Evolutionary conservation across 2,329 filamentous ascomycete genomes (phyloP).

Genomic region (Daldinia eschscholtzii): DNA sequence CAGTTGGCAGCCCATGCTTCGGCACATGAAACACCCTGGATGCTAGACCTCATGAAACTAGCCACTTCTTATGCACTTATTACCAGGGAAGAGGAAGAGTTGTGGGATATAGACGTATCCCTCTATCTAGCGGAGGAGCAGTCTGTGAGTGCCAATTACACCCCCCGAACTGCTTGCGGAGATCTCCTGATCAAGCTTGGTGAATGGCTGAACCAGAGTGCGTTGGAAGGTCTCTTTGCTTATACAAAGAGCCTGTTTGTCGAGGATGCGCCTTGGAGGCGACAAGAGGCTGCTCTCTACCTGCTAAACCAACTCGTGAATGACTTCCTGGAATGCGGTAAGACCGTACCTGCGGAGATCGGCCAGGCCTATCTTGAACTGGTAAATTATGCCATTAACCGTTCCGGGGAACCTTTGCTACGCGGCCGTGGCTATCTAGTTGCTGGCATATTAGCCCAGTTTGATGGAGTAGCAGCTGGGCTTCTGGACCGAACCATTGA

Average conservation of each 20-base stretch:
- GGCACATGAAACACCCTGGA: conserved; percentile 79
- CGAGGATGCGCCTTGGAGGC: conserved; percentile 67
- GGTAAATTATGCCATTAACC: conserved; percentile 80
- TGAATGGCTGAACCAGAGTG: conserved; percentile 84
- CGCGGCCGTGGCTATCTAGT: conserved; percentile 89
- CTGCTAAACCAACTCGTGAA: conserved; percentile 86
- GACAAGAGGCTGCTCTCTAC: conserved; percentile 84
- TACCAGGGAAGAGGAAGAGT: conserved; percentile 88
- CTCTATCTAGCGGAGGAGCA: conserved; percentile 96
- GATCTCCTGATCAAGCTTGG: conserved; percentile 93
- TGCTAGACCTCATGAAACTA: conserved; percentile 88
- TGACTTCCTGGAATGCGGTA: conserved; percentile 84
- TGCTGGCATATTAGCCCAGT: conserved; percentile 81
- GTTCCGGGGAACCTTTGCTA: conserved; percentile 78
- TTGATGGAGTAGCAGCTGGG: conserved; percentile 71
- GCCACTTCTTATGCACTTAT: conserved; percentile 89
- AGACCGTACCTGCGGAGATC: conserved; percentile 76
- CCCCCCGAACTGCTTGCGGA: conserved; percentile 89
- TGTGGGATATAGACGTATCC: conserved; percentile 98
- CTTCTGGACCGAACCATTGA: conserved; percentile 81
- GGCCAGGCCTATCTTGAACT: conserved; percentile 83
- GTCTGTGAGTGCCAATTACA: conserved; percentile 95
- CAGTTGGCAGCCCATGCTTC: conserved; percentile 74
- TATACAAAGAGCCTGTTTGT: conserved; percentile 82
- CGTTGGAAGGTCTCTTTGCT: conserved; percentile 81